A percentile compares a stretch with the other conserved stretches of the same genome.
phyloP scores from a whole-genome alignment of 2,329 filamentous ascomycete genomes.

The Nemania sp. region DNA sequence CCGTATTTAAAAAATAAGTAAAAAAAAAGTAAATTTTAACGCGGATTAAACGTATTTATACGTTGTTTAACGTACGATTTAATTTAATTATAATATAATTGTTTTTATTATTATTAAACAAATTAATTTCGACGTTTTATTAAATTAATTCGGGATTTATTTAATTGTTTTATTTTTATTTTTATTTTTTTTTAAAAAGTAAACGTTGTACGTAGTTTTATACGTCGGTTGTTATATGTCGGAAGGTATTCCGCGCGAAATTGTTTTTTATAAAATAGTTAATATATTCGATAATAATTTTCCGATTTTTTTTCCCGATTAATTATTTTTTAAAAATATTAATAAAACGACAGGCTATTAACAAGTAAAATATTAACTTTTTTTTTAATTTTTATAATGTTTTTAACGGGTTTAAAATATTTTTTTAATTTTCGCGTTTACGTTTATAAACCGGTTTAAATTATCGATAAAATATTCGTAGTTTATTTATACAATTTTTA shows the following conservation, averaged over 20 bases:
- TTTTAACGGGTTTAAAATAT: background rate
- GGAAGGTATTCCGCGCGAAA: background rate
- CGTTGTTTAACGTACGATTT: background rate
- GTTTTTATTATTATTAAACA: background rate
- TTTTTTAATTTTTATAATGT: background rate
- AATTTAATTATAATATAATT: constrained; percentile 1
- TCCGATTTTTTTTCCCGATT: background rate
- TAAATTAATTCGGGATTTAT: background rate
- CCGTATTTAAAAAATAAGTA: background rate
- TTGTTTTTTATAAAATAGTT: background rate
- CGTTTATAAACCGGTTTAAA: background rate
- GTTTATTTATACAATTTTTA: background rate
- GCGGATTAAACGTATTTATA: background rate
- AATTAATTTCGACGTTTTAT: background rate
- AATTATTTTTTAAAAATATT: background rate
- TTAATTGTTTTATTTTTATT: background rate
- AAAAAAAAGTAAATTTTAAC: background rate
- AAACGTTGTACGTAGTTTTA: background rate
- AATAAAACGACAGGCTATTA: background rate
- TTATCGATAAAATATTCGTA: constrained; percentile 2
- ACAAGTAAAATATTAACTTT: background rate
- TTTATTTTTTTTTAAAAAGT: background rate
- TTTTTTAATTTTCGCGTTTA: background rate
- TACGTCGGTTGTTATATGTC: background rate
- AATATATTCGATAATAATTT: background rate